Conservation (phyloP, 2,329 filamentous ascomycete genomes). For the Pseudopyrenochaeta lycopersici region DNA sequence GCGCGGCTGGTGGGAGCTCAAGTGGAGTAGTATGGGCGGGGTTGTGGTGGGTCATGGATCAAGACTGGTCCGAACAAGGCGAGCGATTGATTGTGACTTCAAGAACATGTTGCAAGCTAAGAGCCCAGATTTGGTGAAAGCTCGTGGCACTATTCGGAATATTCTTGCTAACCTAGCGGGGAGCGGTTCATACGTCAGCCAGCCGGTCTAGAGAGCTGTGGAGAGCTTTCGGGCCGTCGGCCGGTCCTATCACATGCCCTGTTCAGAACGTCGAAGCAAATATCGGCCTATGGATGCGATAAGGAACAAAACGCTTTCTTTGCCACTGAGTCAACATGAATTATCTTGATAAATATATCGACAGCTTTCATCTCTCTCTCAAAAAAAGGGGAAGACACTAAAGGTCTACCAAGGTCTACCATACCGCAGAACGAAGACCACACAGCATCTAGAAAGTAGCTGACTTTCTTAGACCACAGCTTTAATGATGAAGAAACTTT, state of each 20-base stretch:
- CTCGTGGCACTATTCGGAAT: not conserved
- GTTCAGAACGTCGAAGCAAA: not conserved
- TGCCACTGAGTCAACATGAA: too few relatives aligned
- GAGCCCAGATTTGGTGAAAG: not conserved
- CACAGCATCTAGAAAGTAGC: too few relatives aligned
- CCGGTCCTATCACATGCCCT: not conserved
- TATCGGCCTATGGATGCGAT: not conserved
- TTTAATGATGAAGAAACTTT: too few relatives aligned
- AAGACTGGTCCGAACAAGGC: not conserved
- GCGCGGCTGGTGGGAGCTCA: slow-evolving; percentile 16
- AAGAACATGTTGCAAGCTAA: not conserved
- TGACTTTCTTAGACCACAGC: too few relatives aligned
- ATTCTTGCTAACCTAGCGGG: not conserved
- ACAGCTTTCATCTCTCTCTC: too few relatives aligned
- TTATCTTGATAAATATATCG: too few relatives aligned
- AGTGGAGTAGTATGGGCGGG: slow-evolving; percentile 13
- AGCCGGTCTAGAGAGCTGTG: slow-evolving; percentile 3
- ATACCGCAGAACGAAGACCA: too few relatives aligned
- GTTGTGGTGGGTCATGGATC: slow-evolving; percentile 16
- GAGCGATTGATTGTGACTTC: not conserved
- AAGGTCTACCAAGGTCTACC: too few relatives aligned
- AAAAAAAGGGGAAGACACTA: too few relatives aligned
- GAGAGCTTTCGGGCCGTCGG: slow-evolving; percentile 10
- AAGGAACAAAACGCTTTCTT: not conserved
- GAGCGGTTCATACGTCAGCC: not conserved